Base-by-base conservation (phyloP, 306 rosid genomes). In the Medicago arabica region DNA sequence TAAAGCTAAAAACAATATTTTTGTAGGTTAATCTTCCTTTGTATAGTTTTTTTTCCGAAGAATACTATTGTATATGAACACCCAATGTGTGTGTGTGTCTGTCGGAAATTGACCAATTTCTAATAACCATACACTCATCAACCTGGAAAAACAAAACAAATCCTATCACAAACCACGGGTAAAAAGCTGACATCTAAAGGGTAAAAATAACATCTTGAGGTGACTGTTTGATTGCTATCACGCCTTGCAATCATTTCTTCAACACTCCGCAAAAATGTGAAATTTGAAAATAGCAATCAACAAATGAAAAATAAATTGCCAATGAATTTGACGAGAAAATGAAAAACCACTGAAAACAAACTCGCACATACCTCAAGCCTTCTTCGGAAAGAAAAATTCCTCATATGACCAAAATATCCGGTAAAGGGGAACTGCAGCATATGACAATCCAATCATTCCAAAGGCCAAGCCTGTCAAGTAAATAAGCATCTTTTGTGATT, bases 221-320 rank as follows among this genome's bases (percentile, higher is more conserved):
- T 38, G 54, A 83, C 85, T 41, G 96, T 90, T 67, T 92, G 86
- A 75, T 89, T 93, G 81, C 76, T 81, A 68, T 86, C 75, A 85
- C 92, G 97, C 3, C 97, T 93, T 21, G 93, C 91, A 54, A 95
- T 95, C 87, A 92, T 95, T 87, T 95, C 96, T 82, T 95, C 98
- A 79, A 95, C 97, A 51, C 91, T 92, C 97, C 91, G 81, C 72
- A 80, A 68, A 70, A 64, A 59, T 75, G 64, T 21, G 59, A 49
- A 70, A 46, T 28, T 49, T 10, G 8, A 0, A 57, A 53, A 53
- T 55, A 38, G 55, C 46, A 71, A 64, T 64, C 71, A 76, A 47
- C 79, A 16, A 14, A 72, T 55, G 17, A 67, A 21, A 31, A 54
- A 60, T 8, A 55, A 63, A 59, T 28, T 72, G 19, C 31, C 74